Evolutionary conservation across 306 rosid genomes (phyloP).

Genomic region (Vigna radiata): DNA sequence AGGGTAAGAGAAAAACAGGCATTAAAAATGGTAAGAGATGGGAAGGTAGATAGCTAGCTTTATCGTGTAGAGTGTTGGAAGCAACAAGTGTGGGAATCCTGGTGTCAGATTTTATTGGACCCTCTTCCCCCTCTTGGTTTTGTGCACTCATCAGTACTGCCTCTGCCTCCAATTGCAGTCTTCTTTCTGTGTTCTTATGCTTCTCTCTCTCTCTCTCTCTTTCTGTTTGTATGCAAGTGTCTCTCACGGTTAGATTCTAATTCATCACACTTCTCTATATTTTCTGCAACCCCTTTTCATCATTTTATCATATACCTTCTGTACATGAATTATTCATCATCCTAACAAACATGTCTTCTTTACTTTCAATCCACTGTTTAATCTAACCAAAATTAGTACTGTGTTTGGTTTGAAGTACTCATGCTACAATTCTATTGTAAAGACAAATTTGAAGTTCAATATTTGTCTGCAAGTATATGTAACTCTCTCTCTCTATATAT

Average conservation of each 20-base stretch:
- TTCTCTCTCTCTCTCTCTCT: constrained; percentile 26
- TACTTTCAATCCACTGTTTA: background rate
- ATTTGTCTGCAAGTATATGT: background rate
- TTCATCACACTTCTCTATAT: constrained; percentile 28
- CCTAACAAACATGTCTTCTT: background rate
- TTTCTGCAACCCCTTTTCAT: constrained; percentile 11
- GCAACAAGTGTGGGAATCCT: constrained; percentile 86
- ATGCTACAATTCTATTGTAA: background rate
- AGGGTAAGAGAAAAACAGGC: constrained; percentile 39
- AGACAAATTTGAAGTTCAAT: constrained; percentile 1
- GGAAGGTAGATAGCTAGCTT: constrained; percentile 37
- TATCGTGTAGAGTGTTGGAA: constrained; percentile 88
- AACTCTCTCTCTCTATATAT: background rate
- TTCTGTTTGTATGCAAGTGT: constrained; percentile 52
- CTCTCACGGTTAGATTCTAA: constrained; percentile 67
- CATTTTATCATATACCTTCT: background rate
- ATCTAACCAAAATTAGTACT: background rate
- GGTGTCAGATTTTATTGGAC: constrained; percentile 60
- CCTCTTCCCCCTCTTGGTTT: constrained; percentile 32
- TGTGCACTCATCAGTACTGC: constrained; percentile 47
- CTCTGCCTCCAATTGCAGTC: constrained; percentile 41
- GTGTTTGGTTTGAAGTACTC: background rate
- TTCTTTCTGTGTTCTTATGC: constrained; percentile 36
- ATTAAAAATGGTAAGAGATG: constrained; percentile 50
- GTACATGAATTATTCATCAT: background rate